phyloP scores from a whole-genome alignment of 1,284 basidiomycete species.

The Fomes fomentarius region DNA sequence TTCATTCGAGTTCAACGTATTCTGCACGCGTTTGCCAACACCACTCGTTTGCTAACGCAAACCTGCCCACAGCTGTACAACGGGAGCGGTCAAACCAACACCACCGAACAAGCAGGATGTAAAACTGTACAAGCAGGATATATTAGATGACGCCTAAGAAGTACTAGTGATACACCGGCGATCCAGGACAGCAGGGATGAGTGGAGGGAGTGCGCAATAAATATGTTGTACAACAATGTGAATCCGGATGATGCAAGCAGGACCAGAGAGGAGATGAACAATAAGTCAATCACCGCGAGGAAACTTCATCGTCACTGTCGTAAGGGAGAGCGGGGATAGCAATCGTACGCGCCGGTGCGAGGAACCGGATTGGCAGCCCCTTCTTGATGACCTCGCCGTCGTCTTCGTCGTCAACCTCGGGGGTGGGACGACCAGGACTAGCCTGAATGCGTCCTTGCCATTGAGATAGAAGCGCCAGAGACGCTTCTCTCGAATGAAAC shows the following conservation, averaged over 20 bases:
- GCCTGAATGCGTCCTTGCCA: conserved; percentile 83
- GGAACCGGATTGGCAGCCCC: conserved; percentile 18
- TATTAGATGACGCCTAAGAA: conserved; percentile 1
- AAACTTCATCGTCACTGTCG: conserved; percentile 32
- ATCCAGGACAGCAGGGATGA: conserved; percentile 9
- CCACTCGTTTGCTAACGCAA: no score
- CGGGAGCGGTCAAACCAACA: no score
- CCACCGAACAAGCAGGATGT: no score
- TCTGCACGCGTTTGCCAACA: no score
- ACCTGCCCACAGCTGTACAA: no score
- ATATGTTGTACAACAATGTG: conserved; percentile 22
- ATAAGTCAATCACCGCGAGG: conserved; percentile 23
- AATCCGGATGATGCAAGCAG: conserved; percentile 1
- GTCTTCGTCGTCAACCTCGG: conserved; percentile 22
- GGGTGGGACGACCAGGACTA: conserved; percentile 63
- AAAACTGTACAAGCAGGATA: conserved; percentile 7
- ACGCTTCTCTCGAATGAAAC: conserved; percentile 96
- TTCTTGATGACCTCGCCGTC: conserved; percentile 9
- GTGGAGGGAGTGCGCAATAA: conserved; percentile 13
- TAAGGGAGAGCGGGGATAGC: conserved; percentile 28
- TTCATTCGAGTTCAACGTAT: no score
- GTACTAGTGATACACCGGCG: conserved; percentile 21
- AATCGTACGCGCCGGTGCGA: conserved; percentile 29
- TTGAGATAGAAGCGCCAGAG: conserved; percentile 96
- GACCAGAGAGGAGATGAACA: no score